Evolutionary conservation across 1,284 basidiomycete species (phyloP).

Genomic region (Trichosporon coremiiforme): DNA sequence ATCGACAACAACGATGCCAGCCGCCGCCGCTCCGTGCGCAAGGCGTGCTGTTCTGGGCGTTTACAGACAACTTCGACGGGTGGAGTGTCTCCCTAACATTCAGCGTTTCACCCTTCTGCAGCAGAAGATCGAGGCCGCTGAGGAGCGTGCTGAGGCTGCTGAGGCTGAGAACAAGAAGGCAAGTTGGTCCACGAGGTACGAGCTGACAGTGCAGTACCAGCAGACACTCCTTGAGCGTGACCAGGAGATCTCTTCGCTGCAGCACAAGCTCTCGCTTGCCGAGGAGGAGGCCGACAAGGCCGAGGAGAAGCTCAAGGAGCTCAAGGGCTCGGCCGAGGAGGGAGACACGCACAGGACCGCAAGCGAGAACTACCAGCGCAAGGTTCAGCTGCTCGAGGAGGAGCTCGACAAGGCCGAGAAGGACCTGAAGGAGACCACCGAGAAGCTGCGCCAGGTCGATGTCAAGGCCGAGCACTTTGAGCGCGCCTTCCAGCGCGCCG

Average conservation of each 20-base stretch:
- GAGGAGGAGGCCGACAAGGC: constrained; percentile 75
- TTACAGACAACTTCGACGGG: background rate
- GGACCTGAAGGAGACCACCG: constrained; percentile 93
- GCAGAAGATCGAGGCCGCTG: constrained; percentile 79
- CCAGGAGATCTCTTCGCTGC: constrained; percentile 82
- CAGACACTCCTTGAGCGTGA: constrained; percentile 81
- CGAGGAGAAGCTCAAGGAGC: constrained; percentile 71
- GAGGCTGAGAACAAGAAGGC: constrained; percentile 78
- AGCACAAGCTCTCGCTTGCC: constrained; percentile 71
- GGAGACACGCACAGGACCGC: constrained; percentile 73
- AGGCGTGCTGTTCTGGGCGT: background rate
- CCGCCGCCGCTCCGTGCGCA: background rate
- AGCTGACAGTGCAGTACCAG: constrained; percentile 59
- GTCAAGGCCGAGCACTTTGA: constrained; percentile 99
- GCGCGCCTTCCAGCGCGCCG: constrained; percentile 80
- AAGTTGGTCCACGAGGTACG: background rate
- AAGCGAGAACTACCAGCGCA: constrained; percentile 76
- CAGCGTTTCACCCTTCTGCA: constrained; percentile 68
- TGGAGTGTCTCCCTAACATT: constrained; percentile 55
- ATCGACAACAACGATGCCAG: background rate
- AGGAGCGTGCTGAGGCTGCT: constrained; percentile 75
- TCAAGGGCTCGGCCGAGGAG: constrained; percentile 71
- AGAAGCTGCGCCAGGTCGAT: constrained; percentile 97
- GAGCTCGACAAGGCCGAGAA: constrained; percentile 96
- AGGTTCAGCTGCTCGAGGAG: constrained; percentile 90